phyloP scores from a whole-genome alignment of 2,329 filamentous ascomycete species.

The Colletotrichum coccodes region DNA sequence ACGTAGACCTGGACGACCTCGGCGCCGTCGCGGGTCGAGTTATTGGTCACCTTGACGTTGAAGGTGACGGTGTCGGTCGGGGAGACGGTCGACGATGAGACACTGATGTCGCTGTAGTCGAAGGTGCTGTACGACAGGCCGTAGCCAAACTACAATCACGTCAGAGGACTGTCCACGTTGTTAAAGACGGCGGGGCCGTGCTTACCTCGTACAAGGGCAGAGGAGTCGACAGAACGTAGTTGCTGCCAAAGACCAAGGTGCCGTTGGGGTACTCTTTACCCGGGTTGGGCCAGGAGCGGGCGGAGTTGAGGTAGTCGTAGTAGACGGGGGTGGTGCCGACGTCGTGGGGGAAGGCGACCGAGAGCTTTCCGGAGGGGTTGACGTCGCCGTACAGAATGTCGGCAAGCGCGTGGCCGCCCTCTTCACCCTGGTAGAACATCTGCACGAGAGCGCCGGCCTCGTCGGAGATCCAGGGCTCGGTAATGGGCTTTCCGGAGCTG shows the following conservation, averaged over 20 bases:
- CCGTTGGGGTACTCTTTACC: constrained; percentile 66
- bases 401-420: constrained; percentile 74
- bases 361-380: constrained; percentile 74
- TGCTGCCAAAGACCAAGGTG: constrained; percentile 70
- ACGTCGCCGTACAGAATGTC: constrained; percentile 73
- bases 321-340: constrained; percentile 75
- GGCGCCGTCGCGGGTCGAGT: constrained; percentile 63
- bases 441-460: constrained; percentile 74
- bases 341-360: constrained; percentile 74
- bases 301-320: constrained; percentile 79
- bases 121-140: constrained; percentile 74
- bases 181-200: neutral
- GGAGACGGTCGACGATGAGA: constrained; percentile 59
- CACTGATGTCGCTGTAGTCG: constrained; percentile 62
- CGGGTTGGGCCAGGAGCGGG: constrained; percentile 61
- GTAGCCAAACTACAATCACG: constrained; percentile 65
- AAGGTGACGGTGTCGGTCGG: constrained; percentile 65
- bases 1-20: constrained; percentile 78
- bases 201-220: constrained; percentile 63
- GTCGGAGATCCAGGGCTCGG: constrained; percentile 77
- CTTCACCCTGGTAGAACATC: constrained; percentile 79
- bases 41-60: constrained; percentile 71
- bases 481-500: constrained; percentile 77
- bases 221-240: constrained; percentile 71
- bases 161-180: neutral